Evolutionary conservation across 768 basidiomycete species (phyloP).

Genomic region (Cyclocybe aegerita): DNA sequence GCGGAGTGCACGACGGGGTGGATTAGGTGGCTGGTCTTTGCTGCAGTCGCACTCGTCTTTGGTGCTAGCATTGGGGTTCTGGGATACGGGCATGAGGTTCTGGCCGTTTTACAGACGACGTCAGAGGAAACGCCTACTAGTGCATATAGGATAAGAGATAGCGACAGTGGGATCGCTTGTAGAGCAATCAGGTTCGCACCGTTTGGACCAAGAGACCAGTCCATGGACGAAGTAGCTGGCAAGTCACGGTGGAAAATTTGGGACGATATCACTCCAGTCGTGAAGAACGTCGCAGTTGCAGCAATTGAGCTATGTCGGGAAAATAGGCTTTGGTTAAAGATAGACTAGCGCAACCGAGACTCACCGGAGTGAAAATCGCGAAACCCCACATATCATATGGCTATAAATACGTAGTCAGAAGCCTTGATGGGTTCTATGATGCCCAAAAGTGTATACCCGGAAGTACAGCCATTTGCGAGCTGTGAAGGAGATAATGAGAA

Average conservation of each 20-base stretch:
- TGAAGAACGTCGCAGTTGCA: constrained; percentile 54
- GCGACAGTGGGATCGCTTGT: constrained; percentile 38
- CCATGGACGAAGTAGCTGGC: constrained; percentile 25
- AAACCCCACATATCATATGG: constrained; percentile 64
- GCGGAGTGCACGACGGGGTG: constrained; percentile 25
- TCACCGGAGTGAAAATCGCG: constrained; percentile 55
- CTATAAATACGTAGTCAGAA: constrained; percentile 25
- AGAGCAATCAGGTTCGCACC: constrained; percentile 35
- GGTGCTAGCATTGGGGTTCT: constrained; percentile 9
- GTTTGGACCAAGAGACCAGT: constrained; percentile 41
- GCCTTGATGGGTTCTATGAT: not conserved
- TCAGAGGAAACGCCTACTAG: constrained; percentile 12
- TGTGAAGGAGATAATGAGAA: constrained; percentile 17
- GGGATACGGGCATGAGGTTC: not conserved
- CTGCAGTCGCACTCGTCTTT: constrained; percentile 11
- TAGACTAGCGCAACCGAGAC: constrained; percentile 11
- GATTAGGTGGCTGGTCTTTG: constrained; percentile 9
- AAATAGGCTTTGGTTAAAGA: constrained; percentile 8
- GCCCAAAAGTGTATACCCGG: constrained; percentile 40
- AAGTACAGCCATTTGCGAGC: constrained; percentile 66
- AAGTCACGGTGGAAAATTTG: constrained; percentile 35
- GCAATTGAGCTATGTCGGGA: constrained; percentile 43
- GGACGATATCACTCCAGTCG: constrained; percentile 46
- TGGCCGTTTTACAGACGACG: not conserved
- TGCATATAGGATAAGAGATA: constrained; percentile 25